These are phyloP conservation scores for Erythrobasidium hasegawianum DNA, from an alignment of 1,284 basidiomycete genomes.

Conservation along the genomic window DNA sequence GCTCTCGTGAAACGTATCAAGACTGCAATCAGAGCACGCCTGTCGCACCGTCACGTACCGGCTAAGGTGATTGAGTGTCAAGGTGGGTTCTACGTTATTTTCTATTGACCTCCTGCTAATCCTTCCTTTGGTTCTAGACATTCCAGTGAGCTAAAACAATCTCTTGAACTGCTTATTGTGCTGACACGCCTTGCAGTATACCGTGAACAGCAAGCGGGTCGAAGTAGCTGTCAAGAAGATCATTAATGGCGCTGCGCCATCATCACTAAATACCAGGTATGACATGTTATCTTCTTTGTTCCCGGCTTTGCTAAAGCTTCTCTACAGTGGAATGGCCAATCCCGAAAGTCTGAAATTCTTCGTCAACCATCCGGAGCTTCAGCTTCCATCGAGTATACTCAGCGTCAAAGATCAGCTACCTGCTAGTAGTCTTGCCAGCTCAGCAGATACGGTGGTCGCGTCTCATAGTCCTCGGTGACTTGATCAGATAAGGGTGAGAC, in stretches of 20 bases:
- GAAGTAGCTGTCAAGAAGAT: slow-evolving; percentile 80
- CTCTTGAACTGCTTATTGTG: not conserved
- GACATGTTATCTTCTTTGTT: not conserved
- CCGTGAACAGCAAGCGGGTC: slow-evolving; percentile 78
- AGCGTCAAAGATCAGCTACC: too few species aligned
- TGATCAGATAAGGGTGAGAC: not conserved
- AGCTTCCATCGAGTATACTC: slow-evolving; percentile 7
- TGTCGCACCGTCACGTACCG: slow-evolving; percentile 38
- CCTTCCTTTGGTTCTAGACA: not conserved
- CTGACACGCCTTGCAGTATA: slow-evolving; percentile 54
- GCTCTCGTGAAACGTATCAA: slow-evolving; percentile 55
- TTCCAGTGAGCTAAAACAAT: not conserved
- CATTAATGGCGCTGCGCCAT: slow-evolving; percentile 39
- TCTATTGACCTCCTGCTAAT: slow-evolving; percentile 55
- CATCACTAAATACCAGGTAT: slow-evolving; percentile 37
- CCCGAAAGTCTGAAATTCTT: slow-evolving; percentile 33
- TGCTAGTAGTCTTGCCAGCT: too few species aligned
- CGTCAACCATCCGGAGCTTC: slow-evolving; percentile 27
- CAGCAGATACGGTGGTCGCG: too few species aligned
- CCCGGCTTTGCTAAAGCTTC: too few species aligned
- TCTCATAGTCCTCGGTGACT: too few species aligned
- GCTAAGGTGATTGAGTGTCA: slow-evolving; percentile 25
- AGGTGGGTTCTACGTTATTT: slow-evolving; percentile 42
- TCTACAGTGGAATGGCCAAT: slow-evolving; percentile 31
- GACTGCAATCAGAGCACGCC: slow-evolving; percentile 32